phyloP scores from a whole-genome alignment of 1,284 basidiomycete species.

The Clitocybe nebularis region DNA sequence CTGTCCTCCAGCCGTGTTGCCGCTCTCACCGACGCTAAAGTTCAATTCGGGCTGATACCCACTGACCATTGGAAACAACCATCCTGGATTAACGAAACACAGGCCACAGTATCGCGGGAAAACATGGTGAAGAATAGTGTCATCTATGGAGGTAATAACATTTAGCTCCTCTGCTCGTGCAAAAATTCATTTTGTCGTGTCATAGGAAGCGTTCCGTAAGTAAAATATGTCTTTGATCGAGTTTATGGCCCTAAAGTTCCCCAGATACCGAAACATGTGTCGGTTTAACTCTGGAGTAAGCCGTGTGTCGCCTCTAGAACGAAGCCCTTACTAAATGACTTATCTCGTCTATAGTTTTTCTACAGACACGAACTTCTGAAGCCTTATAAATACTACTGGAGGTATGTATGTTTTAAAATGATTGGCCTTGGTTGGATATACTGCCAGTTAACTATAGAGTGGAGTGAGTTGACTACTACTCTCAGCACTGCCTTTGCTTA shows the following conservation, averaged over 20 bases:
- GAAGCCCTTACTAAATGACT: conserved; percentile 1
- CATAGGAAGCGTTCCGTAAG: conserved; percentile 63
- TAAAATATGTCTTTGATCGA: conserved; percentile 16
- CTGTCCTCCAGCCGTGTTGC: conserved; percentile 50
- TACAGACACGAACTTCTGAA: conserved; percentile 78
- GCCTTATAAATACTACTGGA: conserved; percentile 92
- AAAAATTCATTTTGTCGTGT: conserved; percentile 1
- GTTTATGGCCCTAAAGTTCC: conserved; percentile 4
- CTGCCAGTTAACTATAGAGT: conserved; percentile 49
- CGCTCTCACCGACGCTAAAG: conserved; percentile 60
- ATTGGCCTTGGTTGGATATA: no score
- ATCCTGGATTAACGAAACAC: conserved; percentile 76
- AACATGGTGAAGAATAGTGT: conserved; percentile 79
- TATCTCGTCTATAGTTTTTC: conserved; percentile 61
- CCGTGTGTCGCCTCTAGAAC: conserved; percentile 11
- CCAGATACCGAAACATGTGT: conserved; percentile 86
- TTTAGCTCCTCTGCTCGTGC: neutral
- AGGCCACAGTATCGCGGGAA: conserved; percentile 68
- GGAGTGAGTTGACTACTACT: conserved; percentile 56
- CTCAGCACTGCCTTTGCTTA: conserved; percentile 1
- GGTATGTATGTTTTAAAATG: conserved; percentile 21
- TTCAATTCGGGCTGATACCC: conserved; percentile 82
- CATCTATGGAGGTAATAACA: conserved; percentile 75
- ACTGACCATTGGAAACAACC: conserved; percentile 85
- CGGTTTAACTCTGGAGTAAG: conserved; percentile 90